These are phyloP conservation scores for Dacryopinax spathularia DNA, from an alignment of 768 basidiomycete species.

Conservation along the genomic window DNA sequence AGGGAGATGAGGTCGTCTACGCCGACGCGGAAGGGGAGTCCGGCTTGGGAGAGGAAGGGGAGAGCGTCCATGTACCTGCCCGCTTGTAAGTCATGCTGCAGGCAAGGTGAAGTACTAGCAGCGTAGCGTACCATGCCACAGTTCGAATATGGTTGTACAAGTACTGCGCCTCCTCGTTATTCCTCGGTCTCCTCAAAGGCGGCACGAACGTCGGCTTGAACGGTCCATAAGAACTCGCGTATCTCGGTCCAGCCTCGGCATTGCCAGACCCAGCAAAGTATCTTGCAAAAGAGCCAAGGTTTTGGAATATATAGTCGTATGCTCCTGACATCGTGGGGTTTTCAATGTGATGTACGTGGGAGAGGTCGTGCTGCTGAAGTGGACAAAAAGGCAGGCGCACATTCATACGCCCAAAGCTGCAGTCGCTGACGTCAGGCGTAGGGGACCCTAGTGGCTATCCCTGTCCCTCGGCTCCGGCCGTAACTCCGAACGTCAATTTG, in stretches of 20 bases:
- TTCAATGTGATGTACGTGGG: neutral
- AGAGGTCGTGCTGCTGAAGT: too few relatives aligned
- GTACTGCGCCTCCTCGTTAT: slow-evolving; percentile 10
- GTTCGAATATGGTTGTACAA: slow-evolving; percentile 12
- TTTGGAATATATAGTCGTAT: neutral
- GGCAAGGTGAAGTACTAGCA: neutral
- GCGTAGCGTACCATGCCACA: slow-evolving; percentile 8
- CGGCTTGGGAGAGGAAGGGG: slow-evolving; percentile 9
- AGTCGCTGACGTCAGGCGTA: too few relatives aligned
- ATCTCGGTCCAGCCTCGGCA: neutral
- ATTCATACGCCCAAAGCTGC: too few relatives aligned
- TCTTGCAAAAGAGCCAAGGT: neutral
- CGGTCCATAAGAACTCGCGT: slow-evolving; percentile 8
- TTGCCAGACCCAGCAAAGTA: neutral
- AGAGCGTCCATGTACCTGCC: slow-evolving; percentile 11
- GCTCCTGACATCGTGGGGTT: neutral
- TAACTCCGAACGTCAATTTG: too few relatives aligned
- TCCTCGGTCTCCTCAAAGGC: slow-evolving; percentile 6
- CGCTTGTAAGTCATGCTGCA: neutral
- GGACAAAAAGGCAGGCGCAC: too few relatives aligned
- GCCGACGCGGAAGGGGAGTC: slow-evolving; percentile 11
- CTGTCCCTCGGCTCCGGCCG: too few relatives aligned
- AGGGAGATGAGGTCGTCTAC: slow-evolving; percentile 9
- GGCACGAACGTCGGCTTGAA: slow-evolving; percentile 8
- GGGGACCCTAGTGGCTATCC: too few relatives aligned